A percentile compares a stretch with the other conserved stretches of the same genome.
These are phyloP conservation scores for Alternaria triticina DNA, from an alignment of 2,329 filamentous ascomycete species.

Conservation along the genomic window DNA sequence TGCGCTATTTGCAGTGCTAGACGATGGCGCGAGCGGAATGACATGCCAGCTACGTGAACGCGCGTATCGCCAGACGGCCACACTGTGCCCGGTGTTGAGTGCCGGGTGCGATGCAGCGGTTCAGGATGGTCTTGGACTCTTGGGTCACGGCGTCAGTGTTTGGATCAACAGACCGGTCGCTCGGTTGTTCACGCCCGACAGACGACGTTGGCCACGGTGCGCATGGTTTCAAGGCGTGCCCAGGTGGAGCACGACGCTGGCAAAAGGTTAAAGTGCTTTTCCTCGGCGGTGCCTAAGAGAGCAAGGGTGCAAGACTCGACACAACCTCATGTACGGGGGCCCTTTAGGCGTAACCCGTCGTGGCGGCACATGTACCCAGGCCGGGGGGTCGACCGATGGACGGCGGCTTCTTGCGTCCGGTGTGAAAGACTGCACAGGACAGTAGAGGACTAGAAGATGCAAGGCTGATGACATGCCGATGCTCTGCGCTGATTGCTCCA, in stretches of 20 bases:
- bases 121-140: neutral
- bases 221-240: conserved; percentile 41
- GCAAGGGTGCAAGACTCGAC: conserved; percentile 20
- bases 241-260: conserved; percentile 25
- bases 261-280: conserved; percentile 29
- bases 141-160: conserved; percentile 15
- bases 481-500: conserved; percentile 38
- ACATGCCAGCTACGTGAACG: conserved; percentile 20
- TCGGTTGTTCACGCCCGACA: conserved; percentile 18
- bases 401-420: conserved; percentile 24
- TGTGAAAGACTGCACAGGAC: conserved; percentile 18
- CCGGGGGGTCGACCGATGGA: conserved; percentile 22
- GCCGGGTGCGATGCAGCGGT: conserved; percentile 22
- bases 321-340: conserved; percentile 11
- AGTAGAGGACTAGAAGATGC: conserved; percentile 11
- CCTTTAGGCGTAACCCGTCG: conserved; percentile 30
- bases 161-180: conserved; percentile 23
- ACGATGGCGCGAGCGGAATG: conserved; percentile 6
- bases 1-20: conserved; percentile 5
- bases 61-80: conserved; percentile 24
- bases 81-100: conserved; percentile 13
- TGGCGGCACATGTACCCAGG: conserved; percentile 38
- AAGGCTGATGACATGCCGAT: conserved; percentile 30
- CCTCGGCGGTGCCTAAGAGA: conserved; percentile 33
- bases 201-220: conserved; percentile 28